These are phyloP conservation scores for Skeletonema menzelii DNA, from an alignment of 108 stramenopile species.

Conservation along the genomic window DNA sequence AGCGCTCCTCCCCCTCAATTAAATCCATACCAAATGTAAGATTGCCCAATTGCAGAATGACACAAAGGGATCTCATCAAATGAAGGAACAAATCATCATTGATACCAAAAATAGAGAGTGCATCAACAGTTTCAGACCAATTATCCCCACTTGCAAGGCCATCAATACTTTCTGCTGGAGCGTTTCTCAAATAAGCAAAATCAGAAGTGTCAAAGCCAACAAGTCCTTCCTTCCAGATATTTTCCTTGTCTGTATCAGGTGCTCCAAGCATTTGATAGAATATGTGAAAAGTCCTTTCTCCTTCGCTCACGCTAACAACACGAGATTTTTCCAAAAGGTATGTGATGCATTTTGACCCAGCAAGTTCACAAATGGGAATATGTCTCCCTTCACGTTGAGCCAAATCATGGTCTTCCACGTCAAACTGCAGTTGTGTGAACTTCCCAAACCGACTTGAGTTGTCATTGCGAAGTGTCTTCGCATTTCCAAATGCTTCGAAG, in stretches of 20 bases:
- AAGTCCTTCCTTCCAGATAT: slow-evolving; percentile 71
- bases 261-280: slow-evolving; percentile 98
- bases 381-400: slow-evolving; percentile 51
- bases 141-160: slow-evolving; percentile 86
- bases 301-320: slow-evolving; percentile 90
- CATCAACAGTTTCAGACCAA: slow-evolving; percentile 73
- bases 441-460: slow-evolving; percentile 88
- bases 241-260: slow-evolving; percentile 61
- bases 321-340: slow-evolving; percentile 98
- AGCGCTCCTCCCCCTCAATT: slow-evolving; percentile 63
- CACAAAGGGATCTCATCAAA: slow-evolving; percentile 77
- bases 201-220: slow-evolving; percentile 59
- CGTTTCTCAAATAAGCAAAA: slow-evolving; percentile 71
- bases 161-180: slow-evolving; percentile 63
- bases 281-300: slow-evolving; percentile 98
- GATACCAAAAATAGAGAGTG: slow-evolving; percentile 72
- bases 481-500: slow-evolving; percentile 93
- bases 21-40: slow-evolving; percentile 75
- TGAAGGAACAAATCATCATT: slow-evolving; percentile 55
- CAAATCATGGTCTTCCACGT: slow-evolving; percentile 48
- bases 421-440: slow-evolving; percentile 86
- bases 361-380: slow-evolving; percentile 62
- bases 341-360: slow-evolving; percentile 75
- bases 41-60: slow-evolving; percentile 91
- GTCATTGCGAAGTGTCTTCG: slow-evolving; percentile 88